A percentile compares a stretch with the other conserved stretches of the same genome.
Conservation (phyloP, 345 rosid species). For the Dipteronia dyeriana region DNA sequence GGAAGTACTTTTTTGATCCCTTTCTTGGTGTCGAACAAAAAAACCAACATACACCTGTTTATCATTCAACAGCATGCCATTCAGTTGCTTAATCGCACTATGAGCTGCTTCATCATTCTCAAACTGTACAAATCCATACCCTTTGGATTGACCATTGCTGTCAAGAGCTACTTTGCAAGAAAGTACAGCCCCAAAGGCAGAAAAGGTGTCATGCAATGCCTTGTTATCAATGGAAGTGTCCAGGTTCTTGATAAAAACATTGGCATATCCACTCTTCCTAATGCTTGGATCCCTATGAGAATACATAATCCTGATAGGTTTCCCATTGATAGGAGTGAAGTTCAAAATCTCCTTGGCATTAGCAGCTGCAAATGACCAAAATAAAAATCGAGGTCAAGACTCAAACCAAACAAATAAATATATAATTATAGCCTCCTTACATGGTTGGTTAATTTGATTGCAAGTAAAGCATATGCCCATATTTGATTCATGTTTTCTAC, state of each 20-base stretch:
- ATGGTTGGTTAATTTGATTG: too few species aligned
- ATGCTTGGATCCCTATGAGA: constrained; percentile 71
- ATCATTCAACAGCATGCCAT: constrained; percentile 69
- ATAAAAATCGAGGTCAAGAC: neutral
- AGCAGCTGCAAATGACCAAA: constrained; percentile 45
- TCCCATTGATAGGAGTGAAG: constrained; percentile 58
- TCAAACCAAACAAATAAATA: neutral
- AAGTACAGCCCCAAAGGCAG: constrained; percentile 54
- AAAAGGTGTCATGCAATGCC: constrained; percentile 50
- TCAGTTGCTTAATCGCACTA: constrained; percentile 49
- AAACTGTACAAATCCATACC: constrained; percentile 74
- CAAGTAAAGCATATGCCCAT: too few species aligned
- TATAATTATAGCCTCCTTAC: too few species aligned
- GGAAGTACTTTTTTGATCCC: constrained; percentile 34
- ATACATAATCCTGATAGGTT: constrained; percentile 69
- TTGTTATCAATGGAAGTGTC: constrained; percentile 57
- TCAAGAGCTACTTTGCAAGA: constrained; percentile 72
- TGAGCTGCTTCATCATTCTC: constrained; percentile 62
- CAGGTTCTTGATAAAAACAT: constrained; percentile 78
- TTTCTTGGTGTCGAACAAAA: constrained; percentile 55
- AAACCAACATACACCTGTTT: constrained; percentile 62
- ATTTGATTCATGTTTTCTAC: too few species aligned
- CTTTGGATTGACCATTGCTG: constrained; percentile 45
- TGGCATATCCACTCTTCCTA: constrained; percentile 62
- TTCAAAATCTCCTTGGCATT: constrained; percentile 59